These are phyloP conservation scores for Physcomitrellopsis africana DNA, from an alignment of 225 moss, liverwort and hornwort species.

Conservation along the genomic window DNA sequence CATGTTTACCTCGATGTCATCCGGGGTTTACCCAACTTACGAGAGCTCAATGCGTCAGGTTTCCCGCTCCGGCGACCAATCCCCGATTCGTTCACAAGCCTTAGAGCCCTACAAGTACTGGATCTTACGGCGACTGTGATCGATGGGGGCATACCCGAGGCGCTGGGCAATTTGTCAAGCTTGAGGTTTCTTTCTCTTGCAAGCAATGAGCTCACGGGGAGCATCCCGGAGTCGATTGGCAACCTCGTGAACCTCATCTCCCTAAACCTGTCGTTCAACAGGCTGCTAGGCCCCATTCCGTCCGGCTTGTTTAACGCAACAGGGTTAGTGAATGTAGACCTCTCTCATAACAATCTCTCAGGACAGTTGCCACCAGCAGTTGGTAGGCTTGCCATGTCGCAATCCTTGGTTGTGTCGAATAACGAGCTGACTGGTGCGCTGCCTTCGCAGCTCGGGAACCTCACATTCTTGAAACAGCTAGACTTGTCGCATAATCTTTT, in stretches of 20 bases:
- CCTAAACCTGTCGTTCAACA: slow-evolving; percentile 51
- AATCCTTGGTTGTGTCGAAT: slow-evolving; percentile 43
- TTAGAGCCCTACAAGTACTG: slow-evolving; percentile 54
- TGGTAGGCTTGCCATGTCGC: slow-evolving; percentile 42
- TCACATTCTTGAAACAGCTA: slow-evolving; percentile 44
- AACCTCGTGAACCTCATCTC: slow-evolving; percentile 17
- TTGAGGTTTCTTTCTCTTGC: slow-evolving; percentile 39
- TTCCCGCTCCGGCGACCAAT: slow-evolving; percentile 36
- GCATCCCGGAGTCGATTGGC: slow-evolving; percentile 43
- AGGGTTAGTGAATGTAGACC: slow-evolving; percentile 31
- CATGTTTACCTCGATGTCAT: slow-evolving; percentile 38
- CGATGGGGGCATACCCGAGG: slow-evolving; percentile 57
- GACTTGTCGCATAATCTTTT: slow-evolving; percentile 71
- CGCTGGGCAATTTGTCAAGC: slow-evolving; percentile 39
- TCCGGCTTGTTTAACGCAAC: slow-evolving; percentile 35
- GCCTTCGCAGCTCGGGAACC: slow-evolving; percentile 54
- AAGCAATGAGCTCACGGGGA: slow-evolving; percentile 43
- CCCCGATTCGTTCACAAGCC: slow-evolving; percentile 40
- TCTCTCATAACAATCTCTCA: slow-evolving; percentile 46
- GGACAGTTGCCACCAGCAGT: slow-evolving; percentile 45
- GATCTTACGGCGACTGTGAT: slow-evolving; percentile 57
- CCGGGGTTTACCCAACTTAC: slow-evolving; percentile 35
- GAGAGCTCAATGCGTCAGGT: slow-evolving; percentile 53
- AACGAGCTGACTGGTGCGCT: slow-evolving; percentile 62
- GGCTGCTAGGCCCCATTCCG: slow-evolving; percentile 43